Conservation (phyloP, 257 asterid species). For the Nicotiana sylvestris region DNA sequence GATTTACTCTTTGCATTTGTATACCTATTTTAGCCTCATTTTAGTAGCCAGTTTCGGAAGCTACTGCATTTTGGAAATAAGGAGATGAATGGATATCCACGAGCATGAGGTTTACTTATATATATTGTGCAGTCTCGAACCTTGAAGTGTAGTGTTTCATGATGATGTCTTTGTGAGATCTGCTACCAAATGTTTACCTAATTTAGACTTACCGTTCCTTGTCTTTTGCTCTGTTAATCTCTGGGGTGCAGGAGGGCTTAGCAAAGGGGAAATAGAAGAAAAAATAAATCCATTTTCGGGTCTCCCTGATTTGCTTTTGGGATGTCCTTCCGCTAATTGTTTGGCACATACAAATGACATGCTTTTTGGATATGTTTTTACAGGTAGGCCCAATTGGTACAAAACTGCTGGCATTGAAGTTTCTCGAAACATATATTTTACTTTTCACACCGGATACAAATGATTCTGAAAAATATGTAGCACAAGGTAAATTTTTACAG, state of each 20-base stretch:
- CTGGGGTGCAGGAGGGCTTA: background rate
- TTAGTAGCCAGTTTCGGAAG: background rate
- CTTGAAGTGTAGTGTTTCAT: background rate
- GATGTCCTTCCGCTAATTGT: conserved; percentile 2
- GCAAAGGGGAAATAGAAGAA: background rate
- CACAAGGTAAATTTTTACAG: conserved; percentile 53
- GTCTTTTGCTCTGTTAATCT: background rate
- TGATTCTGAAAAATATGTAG: conserved; percentile 43
- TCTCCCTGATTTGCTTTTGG: conserved; percentile 3
- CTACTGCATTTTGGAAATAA: background rate
- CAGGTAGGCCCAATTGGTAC: conserved; percentile 73
- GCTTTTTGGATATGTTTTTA: conserved; percentile 25
- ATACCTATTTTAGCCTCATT: background rate
- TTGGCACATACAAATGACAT: conserved; percentile 16
- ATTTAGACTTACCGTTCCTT: background rate
- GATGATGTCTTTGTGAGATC: background rate
- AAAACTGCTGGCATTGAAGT: conserved; percentile 77
- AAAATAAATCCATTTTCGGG: background rate
- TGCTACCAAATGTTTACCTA: background rate
- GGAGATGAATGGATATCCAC: background rate
- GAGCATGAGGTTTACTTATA: background rate
- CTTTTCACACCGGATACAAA: conserved; percentile 62
- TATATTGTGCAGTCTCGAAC: background rate
- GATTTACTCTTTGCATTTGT: too few species aligned
- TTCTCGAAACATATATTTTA: conserved; percentile 62